Base-by-base conservation (phyloP, 352 stramenopile species). In the Phytophthora vignae region DNA sequence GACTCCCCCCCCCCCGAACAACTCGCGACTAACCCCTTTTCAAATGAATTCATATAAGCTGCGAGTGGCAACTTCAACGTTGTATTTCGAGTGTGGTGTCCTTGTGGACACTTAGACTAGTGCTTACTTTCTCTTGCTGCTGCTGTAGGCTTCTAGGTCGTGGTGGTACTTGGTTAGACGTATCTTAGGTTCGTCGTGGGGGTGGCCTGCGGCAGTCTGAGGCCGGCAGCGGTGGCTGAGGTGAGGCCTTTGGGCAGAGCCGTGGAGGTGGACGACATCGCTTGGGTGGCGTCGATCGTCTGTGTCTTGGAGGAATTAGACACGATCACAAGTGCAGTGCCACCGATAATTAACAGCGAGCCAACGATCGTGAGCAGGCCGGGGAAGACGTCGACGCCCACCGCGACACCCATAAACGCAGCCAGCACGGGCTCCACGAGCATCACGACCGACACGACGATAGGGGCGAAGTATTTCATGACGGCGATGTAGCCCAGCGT, bases 381-480 rank as follows among this genome's bases (percentile, higher is more conserved):
- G 2, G 91, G 91, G n/a, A 97, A 67, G 27, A 85, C 69, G 17
- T 94, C 86, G n/a, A 96, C 89, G 15, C 87, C 85, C 12, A 88
- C 74, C 19, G 75, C 79, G 10, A 94, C 78, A 25, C 90, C 92
- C 69, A 97, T 92, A 19, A 91, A 78, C 3, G 83, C 82, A 3
- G 85, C 91, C 11, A 95, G 52, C 50, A 96, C 76, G 11, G 92
- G 92, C 74, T 98, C 91, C n/a, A 97, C 69, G 11, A 98, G 77
- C 78, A 94, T 96, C 33, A 96, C 91, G 31, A 96, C 92, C 8
- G 90, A 91, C 33, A 97, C 82, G 22, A 97, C 91, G 57, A 98
- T 92, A 25, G 91, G 83, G 49, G 95, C 88, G 50, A 98, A 98
- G 76, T 98, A 97, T 60, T 98, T 97, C 83, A 98, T 91, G 11